Evolutionary conservation across 768 basidiomycete genomes (phyloP), one percentile per base, ranked within the genome.

Genomic region (Scleroderma bovista): DNA sequence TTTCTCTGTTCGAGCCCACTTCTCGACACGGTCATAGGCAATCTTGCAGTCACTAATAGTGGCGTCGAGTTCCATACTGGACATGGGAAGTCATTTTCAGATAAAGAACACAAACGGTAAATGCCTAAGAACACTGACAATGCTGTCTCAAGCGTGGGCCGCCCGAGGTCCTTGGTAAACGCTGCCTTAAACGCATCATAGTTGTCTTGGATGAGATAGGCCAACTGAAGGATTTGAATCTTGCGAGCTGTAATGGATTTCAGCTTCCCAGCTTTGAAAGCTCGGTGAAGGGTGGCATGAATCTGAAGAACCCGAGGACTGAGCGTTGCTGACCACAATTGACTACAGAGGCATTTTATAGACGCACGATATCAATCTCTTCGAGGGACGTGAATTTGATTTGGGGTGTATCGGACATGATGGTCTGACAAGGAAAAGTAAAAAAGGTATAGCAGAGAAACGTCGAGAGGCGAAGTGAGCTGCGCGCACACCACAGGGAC

Each of bases 151-250:
- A 80, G 58, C 2, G 65, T 38, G 0, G 82, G 84, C 41, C 87
- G 74, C 3, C 83, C 81, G 13, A 93, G 68, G 60, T 93, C 91
- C 6, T 63, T 52, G 2, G 66, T 62, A 52, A 90, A 62, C 1
- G 89, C 74, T 22, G 78, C 72, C 38, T 78, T 73, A 58, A 92
- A 78, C 15, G 70, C 76, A 31, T 76, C 68, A 17, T 69, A 57
- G 61, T 93, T 90, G 66, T 93, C 89, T 62, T 87, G 75, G 58
- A 90, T 26, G 56, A 88, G 68, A 62, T 88, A 86, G 8, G 75
- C 81, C 12, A 93, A 75, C 59, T 84, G 79, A n/a, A 83, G 74
- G 22, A 93, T 73, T 67, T 91, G 88, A 39, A 80, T 75, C 66
- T 83, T 90, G 58, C 91, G 75, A 60, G 75, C 88, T 12, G 74